A percentile compares a stretch with the other conserved stretches of the same genome.
phyloP scores from a whole-genome alignment of 1,284 basidiomycete species.

The Neotropicomus parvogracilis region DNA sequence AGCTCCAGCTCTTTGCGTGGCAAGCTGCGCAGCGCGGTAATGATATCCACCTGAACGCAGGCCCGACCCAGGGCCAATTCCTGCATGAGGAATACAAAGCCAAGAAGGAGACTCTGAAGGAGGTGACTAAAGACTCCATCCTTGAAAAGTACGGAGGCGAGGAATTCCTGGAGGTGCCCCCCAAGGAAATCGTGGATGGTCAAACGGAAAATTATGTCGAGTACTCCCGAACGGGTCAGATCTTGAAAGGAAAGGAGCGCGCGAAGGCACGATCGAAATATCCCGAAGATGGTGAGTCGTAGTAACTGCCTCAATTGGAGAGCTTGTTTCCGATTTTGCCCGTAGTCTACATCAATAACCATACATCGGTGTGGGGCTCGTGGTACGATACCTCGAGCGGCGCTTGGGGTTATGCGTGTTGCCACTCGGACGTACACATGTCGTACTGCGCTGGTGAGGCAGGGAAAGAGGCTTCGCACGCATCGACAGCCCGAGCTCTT shows the following conservation, averaged over 20 bases:
- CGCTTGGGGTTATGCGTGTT: conserved; percentile 93
- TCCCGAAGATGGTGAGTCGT: conserved; percentile 79
- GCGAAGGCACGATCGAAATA: conserved; percentile 88
- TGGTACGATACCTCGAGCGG: conserved; percentile 77
- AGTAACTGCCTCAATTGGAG: neutral
- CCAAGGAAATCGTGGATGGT: conserved; percentile 86
- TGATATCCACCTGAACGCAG: conserved; percentile 93
- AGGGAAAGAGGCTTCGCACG: conserved; percentile 76
- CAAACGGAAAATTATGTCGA: conserved; percentile 98
- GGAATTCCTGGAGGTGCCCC: conserved; percentile 84
- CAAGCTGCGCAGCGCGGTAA: conserved; percentile 91
- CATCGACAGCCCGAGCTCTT: conserved; percentile 67
- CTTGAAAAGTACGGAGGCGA: conserved; percentile 92
- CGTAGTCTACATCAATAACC: conserved; percentile 88
- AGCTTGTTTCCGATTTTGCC: conserved; percentile 1
- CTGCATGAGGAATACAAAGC: conserved; percentile 87
- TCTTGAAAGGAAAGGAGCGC: conserved; percentile 89
- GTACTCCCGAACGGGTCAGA: conserved; percentile 88
- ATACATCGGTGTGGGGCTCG: conserved; percentile 93
- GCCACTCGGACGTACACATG: conserved; percentile 81
- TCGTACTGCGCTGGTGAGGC: conserved; percentile 93
- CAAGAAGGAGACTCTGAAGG: conserved; percentile 90
- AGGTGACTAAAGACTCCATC: conserved; percentile 83
- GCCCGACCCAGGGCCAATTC: conserved; percentile 92
- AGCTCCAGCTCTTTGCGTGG: conserved; percentile 96